Conservation (phyloP, 495 filamentous ascomycete genomes). For the Aspergillus mulundensis region DNA sequence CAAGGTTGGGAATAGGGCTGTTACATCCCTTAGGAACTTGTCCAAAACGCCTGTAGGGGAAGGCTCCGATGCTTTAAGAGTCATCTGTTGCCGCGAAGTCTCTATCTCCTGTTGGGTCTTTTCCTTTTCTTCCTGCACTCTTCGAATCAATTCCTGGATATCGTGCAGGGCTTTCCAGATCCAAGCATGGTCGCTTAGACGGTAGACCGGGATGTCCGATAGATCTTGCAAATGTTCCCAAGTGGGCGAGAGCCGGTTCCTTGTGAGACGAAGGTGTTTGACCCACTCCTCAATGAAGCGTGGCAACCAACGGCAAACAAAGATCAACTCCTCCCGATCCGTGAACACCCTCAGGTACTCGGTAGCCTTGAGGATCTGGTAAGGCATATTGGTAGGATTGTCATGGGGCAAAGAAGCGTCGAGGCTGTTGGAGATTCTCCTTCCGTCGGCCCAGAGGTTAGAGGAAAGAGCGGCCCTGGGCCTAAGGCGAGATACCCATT, state of each 20-base stretch:
- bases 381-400: not conserved
- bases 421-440: not conserved
- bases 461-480: not conserved
- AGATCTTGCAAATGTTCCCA: not conserved
- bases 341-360: slow-evolving; percentile 4
- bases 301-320: slow-evolving; percentile 5
- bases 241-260: slow-evolving; percentile 3
- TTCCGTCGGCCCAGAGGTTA: slow-evolving; percentile 1
- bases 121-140: not conserved
- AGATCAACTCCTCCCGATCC: not conserved
- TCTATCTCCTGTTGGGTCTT: not conserved
- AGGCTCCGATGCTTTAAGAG: not conserved
- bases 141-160: slow-evolving; percentile 1
- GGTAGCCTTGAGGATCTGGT: slow-evolving; percentile 4
- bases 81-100: not conserved
- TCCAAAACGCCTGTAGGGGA: not conserved
- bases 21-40: not conserved
- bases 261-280: not conserved
- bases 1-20: not conserved
- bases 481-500: not conserved
- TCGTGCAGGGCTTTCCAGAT: slow-evolving; percentile 6
- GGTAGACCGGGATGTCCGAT: slow-evolving; percentile 5
- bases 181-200: slow-evolving; percentile 4
- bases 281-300: not conserved
- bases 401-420: not conserved